A percentile compares a stretch with the other conserved stretches of the same genome.
Conservation (phyloP, 345 rosid genomes). For the Pugionium cornutum region DNA sequence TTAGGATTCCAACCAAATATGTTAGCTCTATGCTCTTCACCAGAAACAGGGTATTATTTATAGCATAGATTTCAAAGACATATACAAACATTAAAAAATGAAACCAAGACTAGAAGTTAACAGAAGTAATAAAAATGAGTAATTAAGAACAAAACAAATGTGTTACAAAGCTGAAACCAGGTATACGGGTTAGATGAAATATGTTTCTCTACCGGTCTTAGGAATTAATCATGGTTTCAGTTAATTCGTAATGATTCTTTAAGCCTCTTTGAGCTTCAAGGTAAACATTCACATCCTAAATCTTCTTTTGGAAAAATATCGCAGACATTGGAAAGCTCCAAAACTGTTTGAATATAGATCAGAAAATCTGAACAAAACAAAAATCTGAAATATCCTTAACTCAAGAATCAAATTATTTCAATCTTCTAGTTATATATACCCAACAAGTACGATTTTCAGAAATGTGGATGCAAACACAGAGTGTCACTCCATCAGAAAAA, state of each 20-base stretch:
- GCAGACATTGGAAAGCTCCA: neutral
- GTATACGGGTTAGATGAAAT: neutral
- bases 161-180: conserved; percentile 10
- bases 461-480: conserved; percentile 6
- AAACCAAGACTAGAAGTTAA: conserved; percentile 6
- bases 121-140: neutral
- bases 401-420: neutral
- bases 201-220: neutral
- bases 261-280: neutral
- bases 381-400: neutral
- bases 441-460: neutral
- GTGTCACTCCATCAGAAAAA: neutral
- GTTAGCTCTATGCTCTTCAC: neutral
- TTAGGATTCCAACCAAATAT: conserved; percentile 18
- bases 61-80: neutral
- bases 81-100: conserved; percentile 3
- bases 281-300: conserved; percentile 3
- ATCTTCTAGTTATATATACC: neutral
- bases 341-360: too few species aligned
- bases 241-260: neutral
- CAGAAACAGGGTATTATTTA: conserved; percentile 14
- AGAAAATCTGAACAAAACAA: neutral
- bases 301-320: neutral
- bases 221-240: conserved; percentile 11
- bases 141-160: conserved; percentile 5